Percentiles rank a stretch among this genome's conserved stretches.
These are phyloP conservation scores for Cryptococcus sp. DNA, from an alignment of 1,284 basidiomycete genomes.

Conservation along the genomic window DNA sequence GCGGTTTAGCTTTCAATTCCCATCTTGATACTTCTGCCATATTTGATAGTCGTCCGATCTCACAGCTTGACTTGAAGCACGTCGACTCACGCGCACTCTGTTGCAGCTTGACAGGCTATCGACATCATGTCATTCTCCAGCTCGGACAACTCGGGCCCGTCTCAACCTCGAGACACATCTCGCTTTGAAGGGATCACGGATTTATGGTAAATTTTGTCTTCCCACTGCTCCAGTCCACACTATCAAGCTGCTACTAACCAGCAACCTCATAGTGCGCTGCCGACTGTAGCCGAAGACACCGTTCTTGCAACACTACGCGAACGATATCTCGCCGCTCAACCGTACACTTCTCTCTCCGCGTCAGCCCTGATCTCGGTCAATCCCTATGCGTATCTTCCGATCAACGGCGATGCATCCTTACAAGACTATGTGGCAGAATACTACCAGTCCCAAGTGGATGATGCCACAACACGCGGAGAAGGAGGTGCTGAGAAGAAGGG, in stretches of 20 bases:
- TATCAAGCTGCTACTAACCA: not conserved
- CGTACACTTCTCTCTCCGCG: constrained; percentile 75
- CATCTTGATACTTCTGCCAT: no score
- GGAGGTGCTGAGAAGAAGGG: constrained; percentile 30
- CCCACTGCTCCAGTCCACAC: not conserved
- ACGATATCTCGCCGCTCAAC: constrained; percentile 77
- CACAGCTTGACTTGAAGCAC: no score
- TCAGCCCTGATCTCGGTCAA: constrained; percentile 77
- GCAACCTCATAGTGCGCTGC: constrained; percentile 27
- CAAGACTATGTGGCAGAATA: constrained; percentile 81
- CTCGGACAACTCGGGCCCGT: not conserved
- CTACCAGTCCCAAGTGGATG: constrained; percentile 58
- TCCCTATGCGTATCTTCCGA: constrained; percentile 79
- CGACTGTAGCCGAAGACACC: constrained; percentile 51
- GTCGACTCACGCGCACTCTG: no score
- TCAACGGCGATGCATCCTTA: constrained; percentile 75
- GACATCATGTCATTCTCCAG: not conserved
- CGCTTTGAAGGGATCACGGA: constrained; percentile 1
- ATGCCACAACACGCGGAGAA: constrained; percentile 35
- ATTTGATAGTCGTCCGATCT: no score
- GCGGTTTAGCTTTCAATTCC: no score
- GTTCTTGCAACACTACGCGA: constrained; percentile 71
- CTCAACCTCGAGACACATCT: not conserved
- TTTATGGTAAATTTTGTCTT: not conserved
- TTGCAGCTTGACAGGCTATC: not conserved